Evolutionary conservation across 768 basidiomycete species (phyloP).

Genomic region (Tulasnella sp.): DNA sequence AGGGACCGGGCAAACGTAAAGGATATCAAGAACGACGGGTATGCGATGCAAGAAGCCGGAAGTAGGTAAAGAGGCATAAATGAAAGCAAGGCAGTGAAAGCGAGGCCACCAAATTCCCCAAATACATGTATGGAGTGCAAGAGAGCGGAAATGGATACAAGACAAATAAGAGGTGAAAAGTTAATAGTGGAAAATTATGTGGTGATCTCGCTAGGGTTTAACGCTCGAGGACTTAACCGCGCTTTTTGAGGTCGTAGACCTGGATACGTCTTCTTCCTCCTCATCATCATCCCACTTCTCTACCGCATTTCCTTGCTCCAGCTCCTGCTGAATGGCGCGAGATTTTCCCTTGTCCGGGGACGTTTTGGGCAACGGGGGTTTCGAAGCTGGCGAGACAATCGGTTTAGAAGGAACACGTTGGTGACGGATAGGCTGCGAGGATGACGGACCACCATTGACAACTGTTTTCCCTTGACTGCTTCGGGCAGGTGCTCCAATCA

Average conservation of each 20-base stretch:
- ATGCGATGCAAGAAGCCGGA: neutral
- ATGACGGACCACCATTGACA: slow-evolving; percentile 10
- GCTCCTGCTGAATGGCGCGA: slow-evolving; percentile 30
- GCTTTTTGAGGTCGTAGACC: neutral
- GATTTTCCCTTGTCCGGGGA: slow-evolving; percentile 27
- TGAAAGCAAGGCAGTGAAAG: neutral
- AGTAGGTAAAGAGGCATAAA: neutral
- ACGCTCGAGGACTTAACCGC: neutral
- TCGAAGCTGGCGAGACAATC: slow-evolving; percentile 17
- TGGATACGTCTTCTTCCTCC: neutral
- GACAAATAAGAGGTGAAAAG: neutral
- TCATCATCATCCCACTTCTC: slow-evolving; percentile 37
- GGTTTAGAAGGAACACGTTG: slow-evolving; percentile 7
- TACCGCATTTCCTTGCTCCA: slow-evolving; percentile 30
- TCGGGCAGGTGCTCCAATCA: neutral
- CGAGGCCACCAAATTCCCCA: neutral
- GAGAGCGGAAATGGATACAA: neutral
- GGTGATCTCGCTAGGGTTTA: neutral
- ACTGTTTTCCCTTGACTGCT: neutral
- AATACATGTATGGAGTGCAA: neutral
- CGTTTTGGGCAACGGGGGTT: neutral
- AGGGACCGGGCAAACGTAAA: neutral
- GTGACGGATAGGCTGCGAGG: neutral
- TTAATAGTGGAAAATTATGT: neutral
- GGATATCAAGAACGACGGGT: slow-evolving; percentile 12